phyloP scores from a whole-genome alignment of 345 rosid genomes.

The Iberis pinnata region DNA sequence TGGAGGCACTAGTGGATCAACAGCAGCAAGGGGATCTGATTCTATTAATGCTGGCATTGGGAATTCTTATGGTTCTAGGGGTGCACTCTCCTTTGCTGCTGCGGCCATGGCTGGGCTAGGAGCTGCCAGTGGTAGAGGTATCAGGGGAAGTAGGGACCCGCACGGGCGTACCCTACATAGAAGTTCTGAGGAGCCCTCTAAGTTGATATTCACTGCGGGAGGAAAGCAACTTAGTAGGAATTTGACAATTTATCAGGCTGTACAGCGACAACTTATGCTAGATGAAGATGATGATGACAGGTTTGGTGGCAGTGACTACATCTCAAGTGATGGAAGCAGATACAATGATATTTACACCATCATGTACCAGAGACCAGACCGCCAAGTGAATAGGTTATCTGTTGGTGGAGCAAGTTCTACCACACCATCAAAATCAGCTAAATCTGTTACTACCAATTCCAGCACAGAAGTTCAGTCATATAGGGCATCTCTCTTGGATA shows the following conservation, averaged over 20 bases:
- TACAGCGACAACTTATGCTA: constrained; percentile 81
- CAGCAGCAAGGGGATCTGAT: constrained; percentile 60
- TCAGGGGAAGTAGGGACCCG: constrained; percentile 85
- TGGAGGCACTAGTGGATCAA: constrained; percentile 80
- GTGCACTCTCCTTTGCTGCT: constrained; percentile 95
- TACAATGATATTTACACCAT: constrained; percentile 81
- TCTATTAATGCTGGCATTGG: constrained; percentile 67
- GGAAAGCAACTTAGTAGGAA: constrained; percentile 89
- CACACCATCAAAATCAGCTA: constrained; percentile 45
- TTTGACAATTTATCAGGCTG: constrained; percentile 96
- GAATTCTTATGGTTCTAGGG: constrained; percentile 72
- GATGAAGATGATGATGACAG: constrained; percentile 93
- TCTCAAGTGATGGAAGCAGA: constrained; percentile 85
- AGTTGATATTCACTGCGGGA: constrained; percentile 71
- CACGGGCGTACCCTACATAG: constrained; percentile 68
- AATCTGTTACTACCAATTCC: constrained; percentile 39
- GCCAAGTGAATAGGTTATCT: constrained; percentile 59
- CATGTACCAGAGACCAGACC: constrained; percentile 80
- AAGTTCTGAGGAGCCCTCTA: constrained; percentile 68
- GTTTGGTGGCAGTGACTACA: constrained; percentile 69
- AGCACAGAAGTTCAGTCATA: constrained; percentile 46
- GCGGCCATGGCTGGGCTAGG: constrained; percentile 99
- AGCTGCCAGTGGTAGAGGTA: constrained; percentile 83
- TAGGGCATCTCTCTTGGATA: constrained; percentile 68
- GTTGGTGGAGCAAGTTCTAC: constrained; percentile 56